These are phyloP conservation scores for Epichloe coenophiala DNA, from an alignment of 2,329 filamentous ascomycete species.

Conservation along the genomic window DNA sequence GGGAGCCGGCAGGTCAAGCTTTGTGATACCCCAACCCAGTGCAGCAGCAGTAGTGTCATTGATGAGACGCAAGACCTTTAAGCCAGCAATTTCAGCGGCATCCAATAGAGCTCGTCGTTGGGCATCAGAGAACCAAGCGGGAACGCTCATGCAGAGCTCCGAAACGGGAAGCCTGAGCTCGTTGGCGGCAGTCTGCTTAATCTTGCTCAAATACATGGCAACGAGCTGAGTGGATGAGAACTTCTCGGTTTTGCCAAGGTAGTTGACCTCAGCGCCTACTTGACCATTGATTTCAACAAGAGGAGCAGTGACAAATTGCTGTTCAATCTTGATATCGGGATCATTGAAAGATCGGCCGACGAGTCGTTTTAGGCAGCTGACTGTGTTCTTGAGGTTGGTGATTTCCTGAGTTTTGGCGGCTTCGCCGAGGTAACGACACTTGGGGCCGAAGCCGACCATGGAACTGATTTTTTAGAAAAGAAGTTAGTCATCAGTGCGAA, in stretches of 20 bases:
- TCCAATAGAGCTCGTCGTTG: slow-evolving; percentile 85
- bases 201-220: slow-evolving; percentile 91
- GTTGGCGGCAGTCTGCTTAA: slow-evolving; percentile 72
- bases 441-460: slow-evolving; percentile 88
- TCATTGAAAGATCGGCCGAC: slow-evolving; percentile 77
- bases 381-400: slow-evolving; percentile 98
- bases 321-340: slow-evolving; percentile 85
- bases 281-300: slow-evolving; percentile 87
- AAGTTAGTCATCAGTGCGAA: not conserved
- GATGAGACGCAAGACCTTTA: slow-evolving; percentile 87
- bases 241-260: slow-evolving; percentile 86
- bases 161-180: slow-evolving; percentile 87
- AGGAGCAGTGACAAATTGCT: slow-evolving; percentile 74
- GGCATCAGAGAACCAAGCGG: slow-evolving; percentile 91
- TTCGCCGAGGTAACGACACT: slow-evolving; percentile 88
- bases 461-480: slow-evolving; percentile 42
- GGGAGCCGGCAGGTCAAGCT: slow-evolving; percentile 74
- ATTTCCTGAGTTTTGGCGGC: slow-evolving; percentile 97
- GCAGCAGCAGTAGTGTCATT: slow-evolving; percentile 97
- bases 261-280: slow-evolving; percentile 86
- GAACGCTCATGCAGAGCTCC: slow-evolving; percentile 87
- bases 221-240: slow-evolving; percentile 91
- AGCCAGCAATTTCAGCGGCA: slow-evolving; percentile 81
- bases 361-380: slow-evolving; percentile 83
- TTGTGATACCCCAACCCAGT: slow-evolving; percentile 94